Percentiles rank a stretch among this genome's conserved stretches.
These are phyloP conservation scores for Pythium vanterpoolii DNA, from an alignment of 352 stramenopile species.

Conservation along the genomic window DNA sequence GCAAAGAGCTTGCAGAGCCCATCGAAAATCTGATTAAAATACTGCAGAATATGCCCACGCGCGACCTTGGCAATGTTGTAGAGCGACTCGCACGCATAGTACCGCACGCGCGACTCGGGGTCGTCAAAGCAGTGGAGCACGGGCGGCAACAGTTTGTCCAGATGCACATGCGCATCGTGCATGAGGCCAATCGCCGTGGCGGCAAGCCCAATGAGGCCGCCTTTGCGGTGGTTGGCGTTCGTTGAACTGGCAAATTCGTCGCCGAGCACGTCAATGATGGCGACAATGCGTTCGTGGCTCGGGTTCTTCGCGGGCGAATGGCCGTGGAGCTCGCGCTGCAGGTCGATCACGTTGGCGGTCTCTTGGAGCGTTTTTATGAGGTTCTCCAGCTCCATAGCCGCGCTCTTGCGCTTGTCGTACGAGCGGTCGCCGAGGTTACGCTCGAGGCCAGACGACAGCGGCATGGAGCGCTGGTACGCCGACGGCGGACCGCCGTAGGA, in stretches of 20 bases:
- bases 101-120: slow-evolving; percentile 95
- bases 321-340: slow-evolving; percentile 55
- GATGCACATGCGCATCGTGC: slow-evolving; percentile 87
- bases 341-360: slow-evolving; percentile 79
- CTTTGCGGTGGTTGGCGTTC: slow-evolving; percentile 99
- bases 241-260: slow-evolving; percentile 98
- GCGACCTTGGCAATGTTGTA: slow-evolving; percentile 99
- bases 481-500: slow-evolving; percentile 24
- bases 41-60: slow-evolving; percentile 91
- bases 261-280: slow-evolving; percentile 95
- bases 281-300: slow-evolving; percentile 83
- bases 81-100: slow-evolving; percentile 99
- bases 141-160: slow-evolving; percentile 94
- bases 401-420: slow-evolving; percentile 99
- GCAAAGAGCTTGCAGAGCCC: slow-evolving; percentile 95
- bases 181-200: slow-evolving; percentile 97
- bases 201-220: slow-evolving; percentile 97
- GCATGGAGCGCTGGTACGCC: slow-evolving; percentile 53
- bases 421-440: slow-evolving; percentile 95
- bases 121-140: slow-evolving; percentile 99
- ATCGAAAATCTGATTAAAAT: slow-evolving; percentile 99
- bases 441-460: slow-evolving; percentile 74
- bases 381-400: slow-evolving; percentile 98
- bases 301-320: slow-evolving; percentile 31
- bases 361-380: slow-evolving; percentile 97